Evolutionary conservation across 73 alveolate species (phyloP).

Genomic region (Effrenium voratum): DNA sequence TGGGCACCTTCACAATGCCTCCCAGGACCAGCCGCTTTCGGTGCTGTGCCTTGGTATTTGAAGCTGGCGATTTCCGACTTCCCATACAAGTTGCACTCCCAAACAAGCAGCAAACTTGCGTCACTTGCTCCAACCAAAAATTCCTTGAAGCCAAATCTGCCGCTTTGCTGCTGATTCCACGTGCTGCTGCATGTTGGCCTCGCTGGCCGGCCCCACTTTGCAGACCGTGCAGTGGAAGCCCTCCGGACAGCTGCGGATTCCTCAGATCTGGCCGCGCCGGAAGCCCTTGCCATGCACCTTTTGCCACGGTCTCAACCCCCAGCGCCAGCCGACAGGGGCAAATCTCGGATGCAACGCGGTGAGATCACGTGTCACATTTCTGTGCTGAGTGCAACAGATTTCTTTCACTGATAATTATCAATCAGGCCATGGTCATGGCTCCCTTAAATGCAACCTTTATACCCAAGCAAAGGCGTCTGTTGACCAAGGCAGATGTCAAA

Average conservation of each 20-base stretch:
- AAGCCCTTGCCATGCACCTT: no score
- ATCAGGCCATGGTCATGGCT: no score
- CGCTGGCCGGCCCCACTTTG: constrained; percentile 1
- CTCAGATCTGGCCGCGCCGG: no score
- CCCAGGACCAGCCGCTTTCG: constrained; percentile 22
- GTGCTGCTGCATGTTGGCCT: constrained; percentile 79
- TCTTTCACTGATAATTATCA: no score
- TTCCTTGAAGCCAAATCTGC: neutral
- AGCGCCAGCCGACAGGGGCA: no score
- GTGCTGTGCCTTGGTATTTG: constrained; percentile 34
- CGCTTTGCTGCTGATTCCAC: constrained; percentile 29
- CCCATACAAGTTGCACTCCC: neutral
- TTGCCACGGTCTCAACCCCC: no score
- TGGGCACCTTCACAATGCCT: constrained; percentile 2
- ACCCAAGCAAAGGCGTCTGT: no score
- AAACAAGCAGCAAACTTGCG: neutral
- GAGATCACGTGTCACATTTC: no score
- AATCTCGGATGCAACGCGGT: no score
- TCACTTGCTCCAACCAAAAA: neutral
- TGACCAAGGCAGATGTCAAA: no score
- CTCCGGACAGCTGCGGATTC: constrained; percentile 22
- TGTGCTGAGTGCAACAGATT: no score
- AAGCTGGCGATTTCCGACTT: neutral
- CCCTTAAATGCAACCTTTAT: no score
- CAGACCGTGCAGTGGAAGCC: constrained; percentile 76